Base-by-base conservation (phyloP, 306 rosid genomes). In the Cyclanthera cordifolia region DNA sequence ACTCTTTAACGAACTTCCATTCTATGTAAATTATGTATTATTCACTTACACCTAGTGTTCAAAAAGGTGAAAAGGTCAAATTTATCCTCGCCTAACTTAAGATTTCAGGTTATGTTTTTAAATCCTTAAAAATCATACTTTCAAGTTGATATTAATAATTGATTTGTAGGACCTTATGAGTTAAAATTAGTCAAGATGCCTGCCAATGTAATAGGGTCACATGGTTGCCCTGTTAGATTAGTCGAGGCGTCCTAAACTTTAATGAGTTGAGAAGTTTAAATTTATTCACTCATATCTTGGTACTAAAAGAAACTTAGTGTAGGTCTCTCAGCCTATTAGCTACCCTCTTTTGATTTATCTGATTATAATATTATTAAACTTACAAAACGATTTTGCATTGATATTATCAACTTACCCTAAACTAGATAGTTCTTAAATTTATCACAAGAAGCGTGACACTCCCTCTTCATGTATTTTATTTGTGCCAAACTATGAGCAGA, bases 401-500 rank as follows among this genome's bases (percentile, higher is more conserved):
- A 63, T 11, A 2, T 41, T 41, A 19, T 39, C n/a, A 39, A 63
- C 69, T 63, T 39, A 6, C 41, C 32, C 30, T 63, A 63, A 20
- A 63, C 32, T 41, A 19, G 51, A 63, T 63, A 20, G 17, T 63
- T 12, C 8, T 12, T 41, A 63, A 39, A 19, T 41, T 19, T 61
- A 19, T 12, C 19, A 63, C 3, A 32, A 41, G 51, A 63, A 63
- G 69, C 21, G 51, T 21, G 28, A 12, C 49, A 13, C 21, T 60
- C 16, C 11, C 69, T 41, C 43, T 63, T 12, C 17, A 8, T 39
- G 19, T 41, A 63, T 20, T 20, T 12, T 63, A 41, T 63, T 63
- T 63, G 16, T 21, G 32, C 51, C 30, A 59, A 59, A 39, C 32
- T 63, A 41, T 63, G 51, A 63, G 69, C 69, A 41, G 28, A 39